phyloP scores from a whole-genome alignment of 2,329 filamentous ascomycete species.

The Colletotrichum sp. region DNA sequence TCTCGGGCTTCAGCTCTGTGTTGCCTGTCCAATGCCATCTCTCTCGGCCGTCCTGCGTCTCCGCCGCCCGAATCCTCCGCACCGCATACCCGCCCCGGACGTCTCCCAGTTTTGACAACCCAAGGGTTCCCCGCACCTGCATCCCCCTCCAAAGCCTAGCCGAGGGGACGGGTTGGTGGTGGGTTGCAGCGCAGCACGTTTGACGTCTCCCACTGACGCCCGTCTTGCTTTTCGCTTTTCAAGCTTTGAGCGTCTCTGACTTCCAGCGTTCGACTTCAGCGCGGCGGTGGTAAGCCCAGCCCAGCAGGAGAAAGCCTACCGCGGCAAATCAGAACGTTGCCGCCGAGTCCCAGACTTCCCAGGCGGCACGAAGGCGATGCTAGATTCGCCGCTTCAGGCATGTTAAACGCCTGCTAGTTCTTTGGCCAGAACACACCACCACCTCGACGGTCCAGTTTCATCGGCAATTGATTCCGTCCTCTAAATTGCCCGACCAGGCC shows the following conservation, averaged over 20 bases:
- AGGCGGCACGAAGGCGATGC: background rate
- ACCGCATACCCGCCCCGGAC: background rate
- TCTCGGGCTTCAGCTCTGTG: background rate
- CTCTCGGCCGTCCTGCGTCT: background rate
- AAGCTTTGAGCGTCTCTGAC: background rate
- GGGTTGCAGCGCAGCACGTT: slow-evolving; percentile 6
- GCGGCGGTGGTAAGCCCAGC: background rate
- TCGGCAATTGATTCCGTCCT: background rate
- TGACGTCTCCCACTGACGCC: background rate
- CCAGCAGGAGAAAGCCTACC: background rate
- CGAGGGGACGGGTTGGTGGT: background rate
- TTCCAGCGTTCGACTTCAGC: background rate
- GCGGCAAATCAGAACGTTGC: background rate
- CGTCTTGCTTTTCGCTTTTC: background rate
- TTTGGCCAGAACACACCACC: background rate
- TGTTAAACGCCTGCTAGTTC: background rate
- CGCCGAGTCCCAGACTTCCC: background rate
- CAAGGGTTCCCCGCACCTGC: slow-evolving; percentile 17
- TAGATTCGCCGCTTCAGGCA: background rate
- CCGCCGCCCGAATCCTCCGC: background rate
- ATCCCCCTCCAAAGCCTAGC: background rate
- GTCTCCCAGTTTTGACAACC: background rate
- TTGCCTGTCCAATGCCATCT: background rate
- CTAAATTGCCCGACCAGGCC: background rate
- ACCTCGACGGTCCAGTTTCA: background rate